Evolutionary conservation across 139 green algal genomes (phyloP).

Genomic region (Chlorella sp.): DNA sequence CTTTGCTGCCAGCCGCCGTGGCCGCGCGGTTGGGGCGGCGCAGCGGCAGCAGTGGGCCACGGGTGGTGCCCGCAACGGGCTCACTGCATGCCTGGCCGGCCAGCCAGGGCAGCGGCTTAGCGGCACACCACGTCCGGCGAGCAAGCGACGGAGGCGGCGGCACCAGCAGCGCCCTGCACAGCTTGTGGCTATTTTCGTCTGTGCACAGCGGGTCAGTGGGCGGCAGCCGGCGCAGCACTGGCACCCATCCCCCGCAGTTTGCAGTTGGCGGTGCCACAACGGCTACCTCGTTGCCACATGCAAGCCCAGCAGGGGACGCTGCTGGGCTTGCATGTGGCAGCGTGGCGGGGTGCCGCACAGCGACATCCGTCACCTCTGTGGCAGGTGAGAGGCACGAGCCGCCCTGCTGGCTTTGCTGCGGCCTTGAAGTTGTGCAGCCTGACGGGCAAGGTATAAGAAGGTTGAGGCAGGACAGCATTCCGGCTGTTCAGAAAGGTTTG

Average conservation of each 20-base stretch:
- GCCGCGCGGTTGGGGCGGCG: neutral
- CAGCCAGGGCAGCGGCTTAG: too few relatives aligned
- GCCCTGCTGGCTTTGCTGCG: too few relatives aligned
- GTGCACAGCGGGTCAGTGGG: too few relatives aligned
- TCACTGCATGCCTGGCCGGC: neutral
- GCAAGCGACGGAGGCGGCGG: constrained; percentile 15
- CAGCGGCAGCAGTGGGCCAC: neutral
- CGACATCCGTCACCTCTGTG: neutral
- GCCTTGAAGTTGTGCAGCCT: too few relatives aligned
- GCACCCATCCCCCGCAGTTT: neutral
- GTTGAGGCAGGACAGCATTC: too few relatives aligned
- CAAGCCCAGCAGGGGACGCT: neutral
- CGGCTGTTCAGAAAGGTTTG: too few relatives aligned
- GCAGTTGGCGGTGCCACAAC: too few relatives aligned
- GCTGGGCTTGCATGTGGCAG: neutral
- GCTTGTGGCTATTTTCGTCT: too few relatives aligned
- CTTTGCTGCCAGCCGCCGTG: neutral
- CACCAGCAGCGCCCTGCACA: neutral
- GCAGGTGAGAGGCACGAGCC: neutral
- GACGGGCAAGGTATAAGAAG: too few relatives aligned
- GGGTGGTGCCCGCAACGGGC: too few relatives aligned
- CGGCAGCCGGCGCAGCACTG: neutral
- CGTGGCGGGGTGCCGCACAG: neutral
- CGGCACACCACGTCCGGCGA: neutral
- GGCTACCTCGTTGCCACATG: too few relatives aligned